These are phyloP conservation scores for Globisporangium spinosum DNA, from an alignment of 352 stramenopile genomes.

Conservation along the genomic window DNA sequence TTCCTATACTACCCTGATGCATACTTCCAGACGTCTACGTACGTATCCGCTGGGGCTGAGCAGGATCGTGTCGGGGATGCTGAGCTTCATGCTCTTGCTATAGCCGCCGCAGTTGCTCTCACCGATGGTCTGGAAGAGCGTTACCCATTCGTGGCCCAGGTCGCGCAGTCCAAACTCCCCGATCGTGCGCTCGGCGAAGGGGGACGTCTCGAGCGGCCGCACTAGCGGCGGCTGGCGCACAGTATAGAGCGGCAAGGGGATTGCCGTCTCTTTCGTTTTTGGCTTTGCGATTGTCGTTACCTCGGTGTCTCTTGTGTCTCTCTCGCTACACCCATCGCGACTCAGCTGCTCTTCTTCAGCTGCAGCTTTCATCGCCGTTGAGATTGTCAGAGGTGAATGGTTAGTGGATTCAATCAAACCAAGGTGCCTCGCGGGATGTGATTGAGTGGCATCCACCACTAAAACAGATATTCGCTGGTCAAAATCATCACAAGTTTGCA, in stretches of 20 bases:
- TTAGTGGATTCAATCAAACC: not conserved
- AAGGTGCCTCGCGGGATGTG: no score
- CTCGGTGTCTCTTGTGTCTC: not conserved
- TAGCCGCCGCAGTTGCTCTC: slow-evolving; percentile 20
- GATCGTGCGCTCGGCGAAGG: slow-evolving; percentile 32
- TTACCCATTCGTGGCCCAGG: slow-evolving; percentile 57
- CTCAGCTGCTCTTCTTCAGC: not conserved
- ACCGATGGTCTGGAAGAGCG: slow-evolving; percentile 50
- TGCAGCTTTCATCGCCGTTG: not conserved
- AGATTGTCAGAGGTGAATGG: not conserved
- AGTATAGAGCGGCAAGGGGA: slow-evolving; percentile 38
- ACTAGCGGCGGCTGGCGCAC: slow-evolving; percentile 47
- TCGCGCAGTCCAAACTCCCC: slow-evolving; percentile 30
- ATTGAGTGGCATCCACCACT: not conserved
- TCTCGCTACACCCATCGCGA: not conserved
- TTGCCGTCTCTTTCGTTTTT: not conserved
- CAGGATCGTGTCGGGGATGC: slow-evolving; percentile 57
- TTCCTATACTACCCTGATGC: no score
- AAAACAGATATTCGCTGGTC: not conserved
- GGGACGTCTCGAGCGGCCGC: slow-evolving; percentile 38
- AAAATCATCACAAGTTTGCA: not conserved
- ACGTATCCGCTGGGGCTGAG: slow-evolving; percentile 51
- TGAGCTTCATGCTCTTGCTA: slow-evolving; percentile 38
- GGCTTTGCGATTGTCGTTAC: slow-evolving; percentile 8
- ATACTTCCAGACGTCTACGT: not conserved